Percentiles rank a stretch among this genome's conserved stretches.
Evolutionary conservation across 139 green algal genomes (phyloP).

Genomic region (Pseudopediastrum boryanum): DNA sequence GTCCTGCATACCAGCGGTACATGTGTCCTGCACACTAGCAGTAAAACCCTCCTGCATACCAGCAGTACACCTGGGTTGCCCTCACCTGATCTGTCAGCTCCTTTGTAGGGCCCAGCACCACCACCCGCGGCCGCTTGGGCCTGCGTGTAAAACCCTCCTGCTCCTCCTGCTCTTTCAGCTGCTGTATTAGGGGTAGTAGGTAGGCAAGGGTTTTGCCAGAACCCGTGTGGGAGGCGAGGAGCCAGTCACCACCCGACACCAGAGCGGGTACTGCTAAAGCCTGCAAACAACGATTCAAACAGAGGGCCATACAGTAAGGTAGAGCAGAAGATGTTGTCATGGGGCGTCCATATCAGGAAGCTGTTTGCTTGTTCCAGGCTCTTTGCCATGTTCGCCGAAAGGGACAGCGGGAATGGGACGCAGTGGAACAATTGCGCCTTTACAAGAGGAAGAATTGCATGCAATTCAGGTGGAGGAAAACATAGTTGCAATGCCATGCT

Average conservation of each 20-base stretch:
- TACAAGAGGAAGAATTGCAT: too few relatives aligned
- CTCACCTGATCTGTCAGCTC: conserved; percentile 91
- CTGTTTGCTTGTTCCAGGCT: too few relatives aligned
- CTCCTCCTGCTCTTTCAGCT: conserved; percentile 71
- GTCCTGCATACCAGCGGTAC: too few relatives aligned
- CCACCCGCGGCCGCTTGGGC: conserved; percentile 73
- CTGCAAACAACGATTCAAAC: conserved; percentile 44
- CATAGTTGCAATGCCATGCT: too few relatives aligned
- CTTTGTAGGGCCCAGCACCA: conserved; percentile 88
- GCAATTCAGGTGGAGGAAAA: too few relatives aligned
- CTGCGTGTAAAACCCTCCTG: conserved; percentile 49
- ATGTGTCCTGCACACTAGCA: too few relatives aligned
- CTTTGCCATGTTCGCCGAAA: too few relatives aligned
- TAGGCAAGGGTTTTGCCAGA: conserved; percentile 96
- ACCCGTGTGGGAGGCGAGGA: conserved; percentile 94
- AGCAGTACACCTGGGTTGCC: neutral
- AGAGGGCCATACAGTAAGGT: too few relatives aligned
- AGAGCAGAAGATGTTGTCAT: too few relatives aligned
- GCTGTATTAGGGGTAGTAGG: conserved; percentile 89
- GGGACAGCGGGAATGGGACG: too few relatives aligned
- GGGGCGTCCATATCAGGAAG: too few relatives aligned
- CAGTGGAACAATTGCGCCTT: too few relatives aligned
- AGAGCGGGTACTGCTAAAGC: conserved; percentile 73
- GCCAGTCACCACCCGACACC: conserved; percentile 62
- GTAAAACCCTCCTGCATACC: conserved; percentile 1